Evolutionary conservation across 1,284 basidiomycete species (phyloP).

Genomic region (Papiliotrema laurentii): DNA sequence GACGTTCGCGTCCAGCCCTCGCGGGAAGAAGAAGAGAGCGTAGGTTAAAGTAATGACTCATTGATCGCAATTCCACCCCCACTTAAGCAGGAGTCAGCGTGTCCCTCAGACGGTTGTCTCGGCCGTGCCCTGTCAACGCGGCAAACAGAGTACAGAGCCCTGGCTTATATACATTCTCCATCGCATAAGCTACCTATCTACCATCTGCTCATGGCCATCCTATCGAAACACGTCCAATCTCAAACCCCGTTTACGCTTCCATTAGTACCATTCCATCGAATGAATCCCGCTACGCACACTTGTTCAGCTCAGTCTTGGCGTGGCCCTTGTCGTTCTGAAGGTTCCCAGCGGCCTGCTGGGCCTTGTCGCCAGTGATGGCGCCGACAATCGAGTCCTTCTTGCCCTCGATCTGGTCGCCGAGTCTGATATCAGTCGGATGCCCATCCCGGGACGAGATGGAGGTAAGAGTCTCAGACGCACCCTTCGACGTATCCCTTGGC

Average conservation of each 20-base stretch:
- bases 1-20: not conserved
- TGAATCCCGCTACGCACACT: slow-evolving; percentile 12
- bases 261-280: not conserved
- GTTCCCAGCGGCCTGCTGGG: slow-evolving; percentile 58
- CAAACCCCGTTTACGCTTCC: not conserved
- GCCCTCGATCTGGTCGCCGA: slow-evolving; percentile 57
- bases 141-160: no score
- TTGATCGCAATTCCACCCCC: no score
- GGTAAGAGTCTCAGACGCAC: slow-evolving; percentile 15
- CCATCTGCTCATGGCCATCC: not conserved
- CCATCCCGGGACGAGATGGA: not conserved
- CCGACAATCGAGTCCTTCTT: slow-evolving; percentile 64
- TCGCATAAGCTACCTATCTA: not conserved
- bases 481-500: slow-evolving; percentile 55
- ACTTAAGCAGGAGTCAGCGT: no score
- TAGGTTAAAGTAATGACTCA: no score
- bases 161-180: not conserved
- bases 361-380: slow-evolving; percentile 61
- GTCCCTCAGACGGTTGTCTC: no score
- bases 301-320: slow-evolving; percentile 33
- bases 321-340: slow-evolving; percentile 54
- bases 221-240: not conserved
- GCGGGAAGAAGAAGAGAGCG: not conserved
- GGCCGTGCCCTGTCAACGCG: no score
- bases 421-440: slow-evolving; percentile 14